Conservation (phyloP, 306 rosid genomes). For the Lotus japonicus region DNA sequence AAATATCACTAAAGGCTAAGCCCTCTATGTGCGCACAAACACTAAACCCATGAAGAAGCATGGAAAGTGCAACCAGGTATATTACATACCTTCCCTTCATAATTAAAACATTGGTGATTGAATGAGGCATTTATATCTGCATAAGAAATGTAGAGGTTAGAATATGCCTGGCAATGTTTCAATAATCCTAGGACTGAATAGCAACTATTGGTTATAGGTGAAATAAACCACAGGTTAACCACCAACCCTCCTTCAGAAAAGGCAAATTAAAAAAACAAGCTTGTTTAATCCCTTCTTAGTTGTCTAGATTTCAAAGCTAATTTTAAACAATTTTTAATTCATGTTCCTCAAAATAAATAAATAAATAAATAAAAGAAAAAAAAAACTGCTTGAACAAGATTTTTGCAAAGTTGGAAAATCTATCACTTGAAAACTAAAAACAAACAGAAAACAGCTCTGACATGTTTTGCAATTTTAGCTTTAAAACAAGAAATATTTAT, state of each 20-base stretch:
- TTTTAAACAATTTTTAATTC: no score
- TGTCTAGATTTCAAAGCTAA: no score
- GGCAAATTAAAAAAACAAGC: neutral
- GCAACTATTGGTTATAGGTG: conserved; percentile 1
- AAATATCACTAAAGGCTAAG: neutral
- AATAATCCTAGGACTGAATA: neutral
- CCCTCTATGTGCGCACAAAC: conserved; percentile 3
- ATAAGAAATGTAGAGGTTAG: conserved; percentile 16
- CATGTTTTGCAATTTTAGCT: no score
- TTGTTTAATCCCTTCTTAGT: neutral
- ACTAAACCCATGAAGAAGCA: conserved; percentile 1
- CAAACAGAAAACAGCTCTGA: no score
- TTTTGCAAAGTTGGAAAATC: no score
- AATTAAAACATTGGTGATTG: conserved; percentile 67
- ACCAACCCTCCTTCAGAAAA: neutral
- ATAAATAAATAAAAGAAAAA: no score
- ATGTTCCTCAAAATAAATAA: no score
- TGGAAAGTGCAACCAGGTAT: conserved; percentile 15
- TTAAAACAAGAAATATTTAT: no score
- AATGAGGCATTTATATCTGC: conserved; percentile 79
- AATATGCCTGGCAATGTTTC: conserved; percentile 1
- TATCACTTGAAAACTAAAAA: no score
- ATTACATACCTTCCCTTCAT: conserved; percentile 77
- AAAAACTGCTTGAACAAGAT: no score
- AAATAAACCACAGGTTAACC: conserved; percentile 12